phyloP scores from a whole-genome alignment of 169 alveolate genomes.

The Eimeria maxima region DNA sequence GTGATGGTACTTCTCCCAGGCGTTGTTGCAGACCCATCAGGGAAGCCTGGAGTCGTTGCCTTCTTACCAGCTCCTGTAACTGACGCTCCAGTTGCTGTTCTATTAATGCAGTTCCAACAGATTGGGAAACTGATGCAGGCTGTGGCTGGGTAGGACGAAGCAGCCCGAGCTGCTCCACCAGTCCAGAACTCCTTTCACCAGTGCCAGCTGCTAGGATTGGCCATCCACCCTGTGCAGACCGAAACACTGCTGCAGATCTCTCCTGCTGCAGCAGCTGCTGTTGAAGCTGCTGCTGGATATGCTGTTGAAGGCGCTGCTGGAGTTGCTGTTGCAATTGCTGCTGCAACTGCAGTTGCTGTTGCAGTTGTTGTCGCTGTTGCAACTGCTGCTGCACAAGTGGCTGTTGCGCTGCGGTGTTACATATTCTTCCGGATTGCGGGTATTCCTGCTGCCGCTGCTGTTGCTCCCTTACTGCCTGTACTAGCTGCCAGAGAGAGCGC shows the following conservation, averaged over 20 bases:
- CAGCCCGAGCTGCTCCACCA: slow-evolving; percentile 29
- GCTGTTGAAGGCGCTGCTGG: slow-evolving; percentile 55
- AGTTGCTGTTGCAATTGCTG: slow-evolving; percentile 7
- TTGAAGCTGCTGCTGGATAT: slow-evolving; percentile 9
- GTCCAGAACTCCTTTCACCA: neutral
- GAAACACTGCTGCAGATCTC: slow-evolving; percentile 46
- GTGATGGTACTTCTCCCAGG: neutral
- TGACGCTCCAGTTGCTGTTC: slow-evolving; percentile 72
- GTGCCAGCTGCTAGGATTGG: neutral
- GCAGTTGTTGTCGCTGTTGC: slow-evolving; percentile 64
- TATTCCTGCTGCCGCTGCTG: slow-evolving; percentile 23
- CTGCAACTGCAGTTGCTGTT: slow-evolving; percentile 40
- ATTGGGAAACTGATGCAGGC: neutral
- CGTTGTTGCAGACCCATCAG: slow-evolving; percentile 30
- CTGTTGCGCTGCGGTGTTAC: neutral
- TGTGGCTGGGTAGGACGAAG: slow-evolving; percentile 48
- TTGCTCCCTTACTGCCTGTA: slow-evolving; percentile 34
- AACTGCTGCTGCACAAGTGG: slow-evolving; percentile 20
- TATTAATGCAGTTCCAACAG: slow-evolving; percentile 13
- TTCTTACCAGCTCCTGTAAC: slow-evolving; percentile 57
- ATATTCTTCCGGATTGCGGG: neutral
- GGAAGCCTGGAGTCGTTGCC: slow-evolving; percentile 66
- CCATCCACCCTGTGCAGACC: slow-evolving; percentile 14
- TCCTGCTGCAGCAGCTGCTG: slow-evolving; percentile 60
- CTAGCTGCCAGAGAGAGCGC: slow-evolving; percentile 51